Evolutionary conservation across 108 stramenopile genomes (phyloP).

Genomic region (Cyclotella distinguenda): DNA sequence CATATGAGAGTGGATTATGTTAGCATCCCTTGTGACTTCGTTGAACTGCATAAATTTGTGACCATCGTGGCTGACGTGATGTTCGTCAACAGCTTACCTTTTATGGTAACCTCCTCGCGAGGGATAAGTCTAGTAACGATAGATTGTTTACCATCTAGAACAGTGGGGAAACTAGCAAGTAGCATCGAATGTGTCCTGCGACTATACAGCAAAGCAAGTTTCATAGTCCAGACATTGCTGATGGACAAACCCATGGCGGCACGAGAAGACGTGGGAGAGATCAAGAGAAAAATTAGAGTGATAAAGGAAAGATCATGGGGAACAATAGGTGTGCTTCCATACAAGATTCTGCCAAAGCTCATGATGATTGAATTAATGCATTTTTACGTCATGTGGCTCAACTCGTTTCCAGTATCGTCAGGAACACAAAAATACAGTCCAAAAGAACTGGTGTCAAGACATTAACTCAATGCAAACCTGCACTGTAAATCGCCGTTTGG

Average conservation of each 20-base stretch:
- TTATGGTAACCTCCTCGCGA: slow-evolving; percentile 32
- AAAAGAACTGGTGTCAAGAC: slow-evolving; percentile 9
- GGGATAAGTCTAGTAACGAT: slow-evolving; percentile 41
- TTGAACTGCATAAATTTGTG: slow-evolving; percentile 14
- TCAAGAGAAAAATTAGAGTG: slow-evolving; percentile 13
- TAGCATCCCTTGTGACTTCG: slow-evolving; percentile 20
- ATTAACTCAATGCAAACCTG: slow-evolving; percentile 12
- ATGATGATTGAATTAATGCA: slow-evolving; percentile 17
- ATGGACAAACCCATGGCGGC: slow-evolving; percentile 26
- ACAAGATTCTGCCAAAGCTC: neutral
- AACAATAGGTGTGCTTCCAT: slow-evolving; percentile 19
- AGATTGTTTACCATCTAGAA: slow-evolving; percentile 16
- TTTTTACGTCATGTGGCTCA: slow-evolving; percentile 27
- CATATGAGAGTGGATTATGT: slow-evolving; percentile 16
- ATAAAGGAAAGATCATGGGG: slow-evolving; percentile 24
- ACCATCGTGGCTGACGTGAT: slow-evolving; percentile 39
- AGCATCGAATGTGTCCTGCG: neutral
- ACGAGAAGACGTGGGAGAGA: slow-evolving; percentile 29
- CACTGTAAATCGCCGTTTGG: slow-evolving; percentile 27
- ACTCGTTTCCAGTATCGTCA: slow-evolving; percentile 24
- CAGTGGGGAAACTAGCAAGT: neutral
- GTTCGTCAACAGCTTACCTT: slow-evolving; percentile 37
- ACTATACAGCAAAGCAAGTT: slow-evolving; percentile 15
- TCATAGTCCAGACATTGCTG: neutral
- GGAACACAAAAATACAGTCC: slow-evolving; percentile 17